These are phyloP conservation scores for Cladosporium sp. DNA, from an alignment of 2,329 filamentous ascomycete genomes.

Conservation along the genomic window DNA sequence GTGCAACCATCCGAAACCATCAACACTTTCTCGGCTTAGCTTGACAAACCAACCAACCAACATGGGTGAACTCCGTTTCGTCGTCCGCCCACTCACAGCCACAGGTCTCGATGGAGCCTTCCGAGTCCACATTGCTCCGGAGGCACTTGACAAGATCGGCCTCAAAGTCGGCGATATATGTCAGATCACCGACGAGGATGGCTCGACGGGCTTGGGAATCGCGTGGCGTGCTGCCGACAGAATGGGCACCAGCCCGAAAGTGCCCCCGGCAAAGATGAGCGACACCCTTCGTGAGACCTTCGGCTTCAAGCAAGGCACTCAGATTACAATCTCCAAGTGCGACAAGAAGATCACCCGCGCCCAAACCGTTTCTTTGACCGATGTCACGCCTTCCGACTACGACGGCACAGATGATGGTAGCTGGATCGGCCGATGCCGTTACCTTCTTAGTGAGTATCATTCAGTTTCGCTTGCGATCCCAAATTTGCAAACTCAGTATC, in stretches of 20 bases:
- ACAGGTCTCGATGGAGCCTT: conserved; percentile 55
- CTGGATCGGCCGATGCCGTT: conserved; percentile 32
- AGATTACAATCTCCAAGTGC: conserved; percentile 61
- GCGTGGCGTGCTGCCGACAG: conserved; percentile 59
- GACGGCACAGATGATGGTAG: conserved; percentile 35
- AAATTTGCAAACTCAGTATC: conserved; percentile 20
- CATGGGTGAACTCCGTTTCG: conserved; percentile 41
- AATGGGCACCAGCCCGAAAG: conserved; percentile 59
- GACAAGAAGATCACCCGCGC: conserved; percentile 55
- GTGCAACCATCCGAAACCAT: neutral
- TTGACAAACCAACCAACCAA: neutral
- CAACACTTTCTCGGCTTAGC: neutral
- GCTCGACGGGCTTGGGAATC: conserved; percentile 56
- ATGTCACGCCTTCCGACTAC: conserved; percentile 49
- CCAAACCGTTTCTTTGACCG: conserved; percentile 60
- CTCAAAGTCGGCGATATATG: conserved; percentile 62
- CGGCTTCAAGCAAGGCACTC: conserved; percentile 70
- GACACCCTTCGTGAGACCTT: conserved; percentile 72
- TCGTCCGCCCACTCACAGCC: conserved; percentile 51
- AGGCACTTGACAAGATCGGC: conserved; percentile 56
- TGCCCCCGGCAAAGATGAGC: conserved; percentile 68
- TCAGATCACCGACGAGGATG: conserved; percentile 48
- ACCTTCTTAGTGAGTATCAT: neutral
- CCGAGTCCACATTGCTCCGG: conserved; percentile 57
- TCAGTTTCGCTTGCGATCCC: neutral